Base-by-base conservation (phyloP, 257 asterid genomes). In the Nicotiana otophora region DNA sequence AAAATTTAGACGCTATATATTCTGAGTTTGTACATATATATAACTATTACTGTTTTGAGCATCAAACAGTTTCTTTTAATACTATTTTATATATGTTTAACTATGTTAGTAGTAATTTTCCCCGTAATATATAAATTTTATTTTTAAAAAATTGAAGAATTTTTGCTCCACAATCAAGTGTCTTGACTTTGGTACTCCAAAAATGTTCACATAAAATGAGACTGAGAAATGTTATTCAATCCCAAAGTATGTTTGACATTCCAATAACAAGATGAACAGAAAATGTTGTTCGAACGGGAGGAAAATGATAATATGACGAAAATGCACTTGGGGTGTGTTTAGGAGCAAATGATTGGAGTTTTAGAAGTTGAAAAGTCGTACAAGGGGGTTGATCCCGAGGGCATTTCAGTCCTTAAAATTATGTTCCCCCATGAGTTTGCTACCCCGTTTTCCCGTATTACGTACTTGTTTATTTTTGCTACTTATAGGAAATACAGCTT, bases 381-480 rank as follows among this genome's bases (percentile, higher is more conserved):
- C 93, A 19, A 61, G 26, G 34, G 61, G 81, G 82, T 69, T 39
- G 91, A 95, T 95, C 98, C 98, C 98, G 92, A 93, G 92, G 98
- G 93, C 93, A 87, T 88, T 88, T 83, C 46, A 64, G 94, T 92
- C 93, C 90, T 61, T 75, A 85, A 88, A 81, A 16, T 67, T 84
- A 74, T 88, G 86, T 86, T 81, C 81, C 84, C 86, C 57, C 76
- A 33, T 79, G 34, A 63, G 84, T 77, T 83, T 81, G 80, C 79
- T 60, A 79, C 82, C 84, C 87, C 86, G 67, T 67, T 86, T 83
- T 78, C 53, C 76, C 78, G 84, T 79, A 86, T 60, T 63, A 84
- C 82, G 85, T 81, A 89, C 86, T 87, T 78, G 85, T 30, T 83
- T 61, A 85, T 65, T 82, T 83, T 87, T 91, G 84, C 95, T 88